Conservation (phyloP, 2,329 filamentous ascomycete genomes). For the Westerdykella sp. region DNA sequence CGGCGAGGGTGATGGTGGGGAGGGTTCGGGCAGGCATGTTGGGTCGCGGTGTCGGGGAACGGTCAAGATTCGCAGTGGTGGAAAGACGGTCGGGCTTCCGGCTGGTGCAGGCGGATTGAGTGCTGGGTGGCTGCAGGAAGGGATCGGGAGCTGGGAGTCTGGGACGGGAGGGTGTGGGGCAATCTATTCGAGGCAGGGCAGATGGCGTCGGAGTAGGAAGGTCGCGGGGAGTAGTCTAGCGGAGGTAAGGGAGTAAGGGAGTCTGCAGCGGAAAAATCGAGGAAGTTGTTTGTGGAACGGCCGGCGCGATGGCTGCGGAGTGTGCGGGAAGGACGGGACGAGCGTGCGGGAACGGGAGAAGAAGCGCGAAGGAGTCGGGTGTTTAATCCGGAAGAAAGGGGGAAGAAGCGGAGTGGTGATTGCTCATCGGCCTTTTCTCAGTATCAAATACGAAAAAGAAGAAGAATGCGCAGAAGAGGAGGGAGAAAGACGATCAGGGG, state of each 20-base stretch:
- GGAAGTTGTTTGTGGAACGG: too few species aligned
- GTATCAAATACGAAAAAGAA: too few species aligned
- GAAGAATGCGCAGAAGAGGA: too few species aligned
- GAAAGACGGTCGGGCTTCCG: not conserved
- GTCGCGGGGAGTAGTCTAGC: not conserved
- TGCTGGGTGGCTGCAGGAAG: not conserved
- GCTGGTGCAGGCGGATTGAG: not conserved
- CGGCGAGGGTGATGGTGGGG: conserved; percentile 72
- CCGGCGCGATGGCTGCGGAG: too few species aligned
- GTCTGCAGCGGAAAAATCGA: not conserved
- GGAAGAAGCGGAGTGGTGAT: too few species aligned
- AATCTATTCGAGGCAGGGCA: not conserved
- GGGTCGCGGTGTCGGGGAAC: conserved; percentile 3
- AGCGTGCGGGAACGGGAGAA: too few species aligned
- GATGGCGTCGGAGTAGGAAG: not conserved
- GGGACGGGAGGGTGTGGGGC: not conserved
- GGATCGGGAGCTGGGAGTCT: not conserved
- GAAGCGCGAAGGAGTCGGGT: too few species aligned
- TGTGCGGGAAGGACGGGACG: too few species aligned
- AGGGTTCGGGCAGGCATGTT: conserved; percentile 74
- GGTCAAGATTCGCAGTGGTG: not conserved
- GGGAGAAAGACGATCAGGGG: too few species aligned
- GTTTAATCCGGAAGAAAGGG: too few species aligned
- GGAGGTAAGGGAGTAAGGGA: not conserved
- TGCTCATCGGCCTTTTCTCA: too few species aligned